Base-by-base conservation (phyloP, 1,284 basidiomycete species). In the Cutaneotrichosporon mucoides region DNA sequence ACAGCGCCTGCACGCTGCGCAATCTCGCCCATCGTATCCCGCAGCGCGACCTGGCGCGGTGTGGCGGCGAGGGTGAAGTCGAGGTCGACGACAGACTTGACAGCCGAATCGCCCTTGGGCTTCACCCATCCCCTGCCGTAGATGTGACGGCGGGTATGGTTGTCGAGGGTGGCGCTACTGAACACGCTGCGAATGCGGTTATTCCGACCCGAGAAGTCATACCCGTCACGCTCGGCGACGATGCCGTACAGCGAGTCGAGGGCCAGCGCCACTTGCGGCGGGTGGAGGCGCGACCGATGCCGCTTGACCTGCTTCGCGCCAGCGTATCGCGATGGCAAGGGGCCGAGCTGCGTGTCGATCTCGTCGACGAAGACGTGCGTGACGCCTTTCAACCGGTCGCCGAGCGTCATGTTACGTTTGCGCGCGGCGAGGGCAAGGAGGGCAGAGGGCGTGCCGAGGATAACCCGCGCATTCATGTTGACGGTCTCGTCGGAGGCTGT, bases 361-460 rank as follows among this genome's bases (percentile, higher is more conserved):
- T 73, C 72, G 55, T 73, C 72, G 36, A 73, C 40, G 55, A 72
- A 60, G 41, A 72, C 62, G 48, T 66, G 60, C 8, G 58, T 61
- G 16, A 68, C 49, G 11, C 24, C 48, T 4, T 33, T 16, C 6
- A 51, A 5, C 24, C 49, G 38, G 10, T 51, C 37, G n/a, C 37
- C 49, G 15, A 51, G 16, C 5, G 49, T 41, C 49, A 51, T 41
- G 38, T 51, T 51, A 38, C 49, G 49, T 13, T 51, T 50, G 8
- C 46, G 33, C 16, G 13, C 40, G 12, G 33, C 13, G 1, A 48
- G 16, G 6, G 38, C 40, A 4, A 58, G 43, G 7, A 66, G 34
- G 12, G 47, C 41, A 7, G 53, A 56, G 5, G 69, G 60, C 13
- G 69, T 71, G 15, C 65, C 35, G 10, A 71, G 45, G 3, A 71